A percentile compares a stretch with the other conserved stretches of the same genome.
These are phyloP conservation scores for Stromatinia cepivora DNA, from an alignment of 2,329 filamentous ascomycete genomes.

Conservation along the genomic window DNA sequence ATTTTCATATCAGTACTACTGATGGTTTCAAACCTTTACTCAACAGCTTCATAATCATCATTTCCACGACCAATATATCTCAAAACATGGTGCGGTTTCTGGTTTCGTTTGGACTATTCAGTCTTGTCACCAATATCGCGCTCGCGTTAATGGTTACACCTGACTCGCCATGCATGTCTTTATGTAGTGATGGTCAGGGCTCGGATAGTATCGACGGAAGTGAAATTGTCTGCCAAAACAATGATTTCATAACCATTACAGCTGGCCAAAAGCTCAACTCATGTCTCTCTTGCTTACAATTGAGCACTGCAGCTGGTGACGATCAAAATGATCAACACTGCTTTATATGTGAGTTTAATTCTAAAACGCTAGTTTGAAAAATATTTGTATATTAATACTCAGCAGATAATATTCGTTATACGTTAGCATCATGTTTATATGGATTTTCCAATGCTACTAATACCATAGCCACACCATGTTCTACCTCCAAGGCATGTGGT, in stretches of 20 bases:
- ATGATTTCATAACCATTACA: constrained; percentile 29
- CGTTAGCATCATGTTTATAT: constrained; percentile 36
- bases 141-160: constrained; percentile 50
- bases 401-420: constrained; percentile 39
- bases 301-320: constrained; percentile 32
- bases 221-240: constrained; percentile 46
- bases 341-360: constrained; percentile 37
- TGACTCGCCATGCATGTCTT: constrained; percentile 51
- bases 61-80: not conserved
- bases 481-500: constrained; percentile 32
- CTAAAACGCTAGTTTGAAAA: not conserved
- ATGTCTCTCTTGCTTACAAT: constrained; percentile 38
- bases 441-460: constrained; percentile 34
- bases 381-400: not conserved
- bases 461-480: constrained; percentile 33
- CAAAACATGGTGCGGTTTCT: constrained; percentile 9
- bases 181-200: constrained; percentile 46
- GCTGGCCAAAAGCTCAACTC: constrained; percentile 35
- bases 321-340: constrained; percentile 36
- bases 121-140: not conserved
- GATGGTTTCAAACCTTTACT: not conserved
- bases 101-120: constrained; percentile 2
- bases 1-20: not conserved
- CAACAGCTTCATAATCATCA: not conserved
- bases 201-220: constrained; percentile 45